A percentile compares a stretch with the other conserved stretches of the same genome.
Evolutionary conservation across 2,329 filamentous ascomycete species (phyloP).

Genomic region (Ophiocordyceps sinensis): DNA sequence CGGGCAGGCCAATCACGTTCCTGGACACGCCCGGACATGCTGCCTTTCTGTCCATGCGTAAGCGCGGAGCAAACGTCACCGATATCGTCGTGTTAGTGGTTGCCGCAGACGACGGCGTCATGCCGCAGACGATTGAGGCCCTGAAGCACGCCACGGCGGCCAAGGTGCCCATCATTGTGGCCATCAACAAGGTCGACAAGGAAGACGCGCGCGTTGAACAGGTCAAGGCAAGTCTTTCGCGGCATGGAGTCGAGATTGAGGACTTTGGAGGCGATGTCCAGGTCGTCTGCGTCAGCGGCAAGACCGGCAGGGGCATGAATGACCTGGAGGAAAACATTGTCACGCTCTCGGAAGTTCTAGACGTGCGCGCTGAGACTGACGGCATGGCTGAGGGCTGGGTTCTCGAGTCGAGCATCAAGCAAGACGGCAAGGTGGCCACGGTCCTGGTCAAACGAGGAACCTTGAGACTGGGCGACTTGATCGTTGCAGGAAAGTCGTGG

Average conservation of each 20-base stretch:
- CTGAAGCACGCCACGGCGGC: slow-evolving; percentile 83
- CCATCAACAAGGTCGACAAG: slow-evolving; percentile 95
- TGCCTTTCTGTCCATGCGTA: slow-evolving; percentile 89
- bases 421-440: slow-evolving; percentile 71
- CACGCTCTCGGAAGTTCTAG: slow-evolving; percentile 75
- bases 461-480: slow-evolving; percentile 60
- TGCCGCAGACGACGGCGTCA: slow-evolving; percentile 92
- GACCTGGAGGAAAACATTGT: slow-evolving; percentile 85
- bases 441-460: slow-evolving; percentile 82
- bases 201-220: slow-evolving; percentile 64
- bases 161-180: slow-evolving; percentile 89
- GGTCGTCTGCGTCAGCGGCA: slow-evolving; percentile 80
- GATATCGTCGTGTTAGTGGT: slow-evolving; percentile 95
- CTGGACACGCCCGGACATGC: slow-evolving; percentile 93
- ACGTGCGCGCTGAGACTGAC: slow-evolving; percentile 66
- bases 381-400: slow-evolving; percentile 85
- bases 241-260: slow-evolving; percentile 79
- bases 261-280: slow-evolving; percentile 93
- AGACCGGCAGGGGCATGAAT: slow-evolving; percentile 82
- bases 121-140: slow-evolving; percentile 91
- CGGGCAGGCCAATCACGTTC: slow-evolving; percentile 86
- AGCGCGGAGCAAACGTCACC: slow-evolving; percentile 87
- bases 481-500: slow-evolving; percentile 83
- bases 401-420: slow-evolving; percentile 80
- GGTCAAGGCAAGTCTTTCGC: slow-evolving; percentile 76